phyloP scores from a whole-genome alignment of 805 yeast species.

The Gaillardinia entomophila region DNA sequence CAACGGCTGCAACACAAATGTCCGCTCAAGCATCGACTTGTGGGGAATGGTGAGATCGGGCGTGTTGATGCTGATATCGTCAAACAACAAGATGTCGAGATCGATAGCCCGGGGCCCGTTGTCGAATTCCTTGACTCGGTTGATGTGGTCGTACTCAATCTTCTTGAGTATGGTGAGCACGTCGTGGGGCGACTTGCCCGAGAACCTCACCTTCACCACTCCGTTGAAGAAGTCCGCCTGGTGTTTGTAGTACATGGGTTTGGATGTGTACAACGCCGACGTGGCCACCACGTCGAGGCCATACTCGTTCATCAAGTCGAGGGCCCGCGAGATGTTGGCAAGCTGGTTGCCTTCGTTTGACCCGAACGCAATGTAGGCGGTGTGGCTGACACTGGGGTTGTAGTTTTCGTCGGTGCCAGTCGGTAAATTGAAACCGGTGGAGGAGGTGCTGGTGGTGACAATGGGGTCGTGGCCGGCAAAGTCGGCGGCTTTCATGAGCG shows the following conservation, averaged over 20 bases:
- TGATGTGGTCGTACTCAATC: slow-evolving; percentile 69
- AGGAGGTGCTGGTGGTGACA: slow-evolving; percentile 4
- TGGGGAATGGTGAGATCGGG: slow-evolving; percentile 75
- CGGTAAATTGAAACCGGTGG: slow-evolving; percentile 26
- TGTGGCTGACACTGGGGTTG: slow-evolving; percentile 26
- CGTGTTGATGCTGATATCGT: slow-evolving; percentile 48
- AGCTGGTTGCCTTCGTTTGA: slow-evolving; percentile 76
- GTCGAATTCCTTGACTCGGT: slow-evolving; percentile 70
- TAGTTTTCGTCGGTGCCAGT: slow-evolving; percentile 11
- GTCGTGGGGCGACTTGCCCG: slow-evolving; percentile 52
- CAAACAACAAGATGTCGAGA: slow-evolving; percentile 78
- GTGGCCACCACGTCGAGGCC: slow-evolving; percentile 48
- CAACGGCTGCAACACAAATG: slow-evolving; percentile 85
- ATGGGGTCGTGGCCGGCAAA: slow-evolving; percentile 24
- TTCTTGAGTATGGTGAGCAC: slow-evolving; percentile 58
- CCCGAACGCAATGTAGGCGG: slow-evolving; percentile 81
- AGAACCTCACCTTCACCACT: slow-evolving; percentile 61
- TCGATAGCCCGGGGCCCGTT: slow-evolving; percentile 94
- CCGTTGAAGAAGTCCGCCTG: slow-evolving; percentile 86
- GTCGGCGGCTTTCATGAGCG: slow-evolving; percentile 43
- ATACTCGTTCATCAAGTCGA: slow-evolving; percentile 37
- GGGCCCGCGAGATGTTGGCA: slow-evolving; percentile 52
- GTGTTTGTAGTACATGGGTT: slow-evolving; percentile 84
- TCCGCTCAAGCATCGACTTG: slow-evolving; percentile 77
- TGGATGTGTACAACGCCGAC: slow-evolving; percentile 79